Conservation (phyloP, 23 red algal species). For the Chondrus crispus region DNA sequence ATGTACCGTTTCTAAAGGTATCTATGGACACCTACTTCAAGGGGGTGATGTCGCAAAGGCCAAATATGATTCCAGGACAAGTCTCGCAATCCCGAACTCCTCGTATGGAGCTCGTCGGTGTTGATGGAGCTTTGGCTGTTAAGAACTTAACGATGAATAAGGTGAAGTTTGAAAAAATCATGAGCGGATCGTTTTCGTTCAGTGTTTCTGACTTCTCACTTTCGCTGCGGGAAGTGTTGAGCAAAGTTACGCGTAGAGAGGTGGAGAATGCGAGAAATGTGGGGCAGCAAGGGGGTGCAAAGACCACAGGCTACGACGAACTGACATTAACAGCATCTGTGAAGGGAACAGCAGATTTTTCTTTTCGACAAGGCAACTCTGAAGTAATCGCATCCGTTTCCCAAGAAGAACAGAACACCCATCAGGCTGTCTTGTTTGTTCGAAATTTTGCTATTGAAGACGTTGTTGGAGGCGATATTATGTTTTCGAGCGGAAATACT, state of each 20-base stretch:
- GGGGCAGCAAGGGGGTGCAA: background rate
- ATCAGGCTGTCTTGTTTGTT: background rate
- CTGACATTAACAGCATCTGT: conserved; percentile 13
- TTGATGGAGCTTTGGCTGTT: conserved; percentile 61
- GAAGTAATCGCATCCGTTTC: background rate
- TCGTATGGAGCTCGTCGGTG: conserved; percentile 41
- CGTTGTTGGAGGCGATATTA: conserved; percentile 7
- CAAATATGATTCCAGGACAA: conserved; percentile 17
- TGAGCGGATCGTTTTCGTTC: conserved; percentile 61
- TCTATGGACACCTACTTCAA: conserved; percentile 58
- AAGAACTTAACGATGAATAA: conserved; percentile 43
- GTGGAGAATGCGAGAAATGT: background rate
- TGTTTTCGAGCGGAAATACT: background rate
- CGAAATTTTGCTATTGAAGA: conserved; percentile 15
- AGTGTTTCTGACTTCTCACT: conserved; percentile 44
- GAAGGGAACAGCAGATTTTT: background rate
- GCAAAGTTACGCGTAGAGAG: too few species aligned
- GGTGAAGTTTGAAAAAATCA: conserved; percentile 19
- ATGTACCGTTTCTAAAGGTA: conserved; percentile 12
- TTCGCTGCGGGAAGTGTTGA: conserved; percentile 7
- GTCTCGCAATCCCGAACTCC: conserved; percentile 34
- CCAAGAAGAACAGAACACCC: background rate
- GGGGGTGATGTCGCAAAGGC: conserved; percentile 46
- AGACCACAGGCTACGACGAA: background rate
- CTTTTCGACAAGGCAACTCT: background rate